Base-by-base conservation (phyloP, 208 protist species). In the Trypanosoma theileri region DNA sequence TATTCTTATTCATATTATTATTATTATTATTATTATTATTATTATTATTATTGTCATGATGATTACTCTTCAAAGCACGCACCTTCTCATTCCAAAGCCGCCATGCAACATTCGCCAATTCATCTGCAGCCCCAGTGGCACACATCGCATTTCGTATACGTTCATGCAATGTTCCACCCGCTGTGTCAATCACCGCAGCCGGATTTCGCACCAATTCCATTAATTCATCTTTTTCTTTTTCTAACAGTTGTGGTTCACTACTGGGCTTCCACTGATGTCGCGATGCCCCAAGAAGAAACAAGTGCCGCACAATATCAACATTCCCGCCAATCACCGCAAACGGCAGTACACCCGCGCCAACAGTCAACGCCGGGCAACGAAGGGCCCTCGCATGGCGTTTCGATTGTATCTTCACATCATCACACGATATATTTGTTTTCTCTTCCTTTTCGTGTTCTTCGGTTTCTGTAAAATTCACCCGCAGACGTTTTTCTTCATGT, bases 81-180 rank as follows among this genome's bases (percentile, higher is more conserved):
- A 81, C 74, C 65, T 81, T 80, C 58, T 84, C 80, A 9, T 13
- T 72, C 80, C 84, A 84, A 35, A 89, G 65, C 21, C 75, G 73
- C 40, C 53, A 51, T 55, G 81, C 71, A 14, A 79, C 46, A 21
- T 71, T 64, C 3, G 80, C 78, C 12, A 89, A 78, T 11, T 31
- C 31, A 48, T 69, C 60, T 7, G 75, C 71, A 16, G 78, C 78
- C 3, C 66, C 55, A 0, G 77, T 59, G 4, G 77, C 69, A 44
- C 70, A 79, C 46, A 59, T 46, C 8, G 71, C 61, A 9, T 50
- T 40, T 40, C 57, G 59, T 44, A 83, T 63, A 4, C 75, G 69
- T 58, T 77, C 71, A 70, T 51, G 50, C 3, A 66, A 48, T 0
- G 54, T 56, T 17, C 63, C 60, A 4, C 31, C 55, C 11, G 19